Conservation (phyloP, 2,329 filamentous ascomycete species). For the Hymenoscyphus scutula region DNA sequence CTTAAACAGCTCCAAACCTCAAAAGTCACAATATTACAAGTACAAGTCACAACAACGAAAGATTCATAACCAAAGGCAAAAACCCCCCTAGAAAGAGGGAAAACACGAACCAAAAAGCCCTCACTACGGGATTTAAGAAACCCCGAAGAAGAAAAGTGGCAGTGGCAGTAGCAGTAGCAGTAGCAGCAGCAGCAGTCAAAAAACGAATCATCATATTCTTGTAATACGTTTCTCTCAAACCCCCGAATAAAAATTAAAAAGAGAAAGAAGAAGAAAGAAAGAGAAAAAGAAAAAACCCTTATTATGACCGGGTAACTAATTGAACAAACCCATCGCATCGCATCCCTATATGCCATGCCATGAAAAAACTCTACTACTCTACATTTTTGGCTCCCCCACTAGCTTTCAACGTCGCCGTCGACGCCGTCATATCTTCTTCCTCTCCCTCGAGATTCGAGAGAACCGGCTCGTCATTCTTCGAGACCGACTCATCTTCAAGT, state of each 20-base stretch:
- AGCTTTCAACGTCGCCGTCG: constrained; percentile 28
- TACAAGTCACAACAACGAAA: too few relatives aligned
- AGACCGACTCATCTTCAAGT: constrained; percentile 16
- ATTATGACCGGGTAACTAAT: neutral
- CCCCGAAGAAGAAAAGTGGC: neutral
- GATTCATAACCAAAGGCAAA: too few relatives aligned
- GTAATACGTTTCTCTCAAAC: neutral
- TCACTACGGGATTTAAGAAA: too few relatives aligned
- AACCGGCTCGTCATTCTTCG: constrained; percentile 21
- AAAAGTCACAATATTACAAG: too few relatives aligned
- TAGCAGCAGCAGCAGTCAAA: too few relatives aligned
- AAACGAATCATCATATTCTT: neutral
- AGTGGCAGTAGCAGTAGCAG: too few relatives aligned
- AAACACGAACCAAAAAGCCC: too few relatives aligned
- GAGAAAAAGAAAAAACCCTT: neutral
- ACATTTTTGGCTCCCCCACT: constrained; percentile 19
- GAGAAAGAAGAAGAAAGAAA: too few relatives aligned
- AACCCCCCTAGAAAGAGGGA: too few relatives aligned
- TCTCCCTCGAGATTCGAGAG: constrained; percentile 14
- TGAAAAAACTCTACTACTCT: constrained; percentile 32
- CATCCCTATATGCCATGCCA: neutral
- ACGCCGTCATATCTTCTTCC: constrained; percentile 26
- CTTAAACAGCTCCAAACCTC: constrained; percentile 17
- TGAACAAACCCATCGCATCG: too few relatives aligned
- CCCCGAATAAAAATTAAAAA: neutral